A percentile compares a stretch with the other conserved stretches of the same genome.
phyloP scores from a whole-genome alignment of 192 early-diverging fungal species.

The Pilaira anomala region DNA sequence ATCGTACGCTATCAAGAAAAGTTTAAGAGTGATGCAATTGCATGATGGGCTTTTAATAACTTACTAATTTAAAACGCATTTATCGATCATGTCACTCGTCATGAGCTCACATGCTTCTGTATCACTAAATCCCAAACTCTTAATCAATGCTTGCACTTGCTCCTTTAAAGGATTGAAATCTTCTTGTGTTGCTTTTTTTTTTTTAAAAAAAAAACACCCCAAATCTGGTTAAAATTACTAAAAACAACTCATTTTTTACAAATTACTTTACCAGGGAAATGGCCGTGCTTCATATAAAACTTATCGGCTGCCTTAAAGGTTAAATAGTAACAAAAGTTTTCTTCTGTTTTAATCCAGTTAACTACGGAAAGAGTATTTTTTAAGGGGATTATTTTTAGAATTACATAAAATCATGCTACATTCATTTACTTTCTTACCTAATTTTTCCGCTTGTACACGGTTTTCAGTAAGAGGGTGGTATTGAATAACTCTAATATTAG shows the following conservation, averaged over 20 bases:
- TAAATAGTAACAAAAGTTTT: conserved; percentile 61
- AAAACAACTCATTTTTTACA: no score
- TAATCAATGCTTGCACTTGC: not conserved
- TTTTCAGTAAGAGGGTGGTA: conserved; percentile 60
- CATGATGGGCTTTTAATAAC: not conserved
- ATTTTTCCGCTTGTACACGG: conserved; percentile 42
- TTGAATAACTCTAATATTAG: conserved; percentile 63
- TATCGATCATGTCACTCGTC: conserved; percentile 1
- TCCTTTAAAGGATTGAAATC: conserved; percentile 15
- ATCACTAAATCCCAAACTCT: conserved; percentile 1
- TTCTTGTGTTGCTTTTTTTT: conserved; percentile 5
- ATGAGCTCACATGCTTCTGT: conserved; percentile 2
- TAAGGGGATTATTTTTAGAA: no score
- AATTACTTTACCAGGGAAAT: conserved; percentile 28
- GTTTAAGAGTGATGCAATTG: not conserved
- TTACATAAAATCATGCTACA: not conserved
- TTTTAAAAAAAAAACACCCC: conserved; percentile 3
- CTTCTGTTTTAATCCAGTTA: conserved; percentile 52
- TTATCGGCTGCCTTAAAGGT: conserved; percentile 62
- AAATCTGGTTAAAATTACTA: no score
- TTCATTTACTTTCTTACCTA: conserved; percentile 40
- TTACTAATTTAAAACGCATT: conserved; percentile 19
- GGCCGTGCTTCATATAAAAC: conserved; percentile 53
- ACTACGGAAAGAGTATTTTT: conserved; percentile 27
- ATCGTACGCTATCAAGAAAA: conserved; percentile 45